Conservation (phyloP, 306 rosid species). For the Styphnolobium japonicum region DNA sequence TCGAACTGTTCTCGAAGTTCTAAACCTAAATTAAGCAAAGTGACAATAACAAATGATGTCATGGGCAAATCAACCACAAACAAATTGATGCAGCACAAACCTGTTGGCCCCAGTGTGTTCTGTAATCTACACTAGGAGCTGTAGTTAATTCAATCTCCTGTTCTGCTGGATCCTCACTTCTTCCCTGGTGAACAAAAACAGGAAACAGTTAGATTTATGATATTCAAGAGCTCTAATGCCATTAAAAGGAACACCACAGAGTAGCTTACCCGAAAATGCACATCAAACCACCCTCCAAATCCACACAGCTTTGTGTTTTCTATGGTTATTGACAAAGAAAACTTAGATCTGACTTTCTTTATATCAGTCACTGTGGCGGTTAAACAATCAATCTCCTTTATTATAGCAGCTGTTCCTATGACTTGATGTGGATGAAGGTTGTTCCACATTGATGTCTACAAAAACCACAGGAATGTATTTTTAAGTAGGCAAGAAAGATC, state of each 20-base stretch:
- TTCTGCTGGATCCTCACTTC: slow-evolving; percentile 79
- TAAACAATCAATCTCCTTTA: slow-evolving; percentile 87
- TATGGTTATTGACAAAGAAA: slow-evolving; percentile 50
- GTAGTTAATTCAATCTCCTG: slow-evolving; percentile 83
- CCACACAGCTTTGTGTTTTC: slow-evolving; percentile 73
- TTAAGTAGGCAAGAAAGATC: neutral
- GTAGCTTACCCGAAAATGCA: slow-evolving; percentile 81
- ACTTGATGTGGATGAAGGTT: slow-evolving; percentile 89
- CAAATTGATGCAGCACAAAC: slow-evolving; percentile 37
- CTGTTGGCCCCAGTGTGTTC: slow-evolving; percentile 99
- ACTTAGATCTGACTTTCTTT: slow-evolving; percentile 61
- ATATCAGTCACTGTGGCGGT: slow-evolving; percentile 82
- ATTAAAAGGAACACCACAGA: slow-evolving; percentile 9
- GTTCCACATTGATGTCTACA: slow-evolving; percentile 89
- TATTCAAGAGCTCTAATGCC: neutral
- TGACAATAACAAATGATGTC: neutral
- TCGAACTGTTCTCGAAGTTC: neutral
- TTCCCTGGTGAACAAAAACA: slow-evolving; percentile 62
- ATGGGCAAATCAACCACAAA: neutral
- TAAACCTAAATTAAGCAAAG: neutral
- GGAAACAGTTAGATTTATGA: neutral
- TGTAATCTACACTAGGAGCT: slow-evolving; percentile 64
- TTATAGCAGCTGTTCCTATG: slow-evolving; percentile 70
- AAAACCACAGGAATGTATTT: slow-evolving; percentile 22
- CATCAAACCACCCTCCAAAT: slow-evolving; percentile 97